phyloP scores from a whole-genome alignment of 1,139 yeast species.

The Yamadazyma epiphylla region DNA sequence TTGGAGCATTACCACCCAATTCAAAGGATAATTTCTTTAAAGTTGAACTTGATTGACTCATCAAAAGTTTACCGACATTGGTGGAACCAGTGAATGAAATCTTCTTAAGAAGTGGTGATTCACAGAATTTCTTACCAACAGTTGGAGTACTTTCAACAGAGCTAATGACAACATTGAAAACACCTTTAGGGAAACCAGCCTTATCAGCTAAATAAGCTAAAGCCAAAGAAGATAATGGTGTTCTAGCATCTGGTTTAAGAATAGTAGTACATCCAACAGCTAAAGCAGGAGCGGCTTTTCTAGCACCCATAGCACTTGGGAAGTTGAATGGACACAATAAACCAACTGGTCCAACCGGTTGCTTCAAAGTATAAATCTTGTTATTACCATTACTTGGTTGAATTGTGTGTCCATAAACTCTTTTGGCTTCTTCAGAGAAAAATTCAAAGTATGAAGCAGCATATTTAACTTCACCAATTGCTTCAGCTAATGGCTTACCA shows the following conservation, averaged over 20 bases:
- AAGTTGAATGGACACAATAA: conserved; percentile 47
- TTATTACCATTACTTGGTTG: conserved; percentile 38
- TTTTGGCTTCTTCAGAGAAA: conserved; percentile 43
- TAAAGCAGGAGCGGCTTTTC: conserved; percentile 46
- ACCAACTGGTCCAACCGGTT: conserved; percentile 49
- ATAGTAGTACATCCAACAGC: conserved; percentile 49
- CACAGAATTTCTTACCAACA: conserved; percentile 31
- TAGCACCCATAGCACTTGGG: conserved; percentile 47
- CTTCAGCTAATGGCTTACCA: conserved; percentile 40
- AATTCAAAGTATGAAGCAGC: conserved; percentile 45
- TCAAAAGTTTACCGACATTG: conserved; percentile 48
- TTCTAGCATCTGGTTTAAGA: conserved; percentile 44
- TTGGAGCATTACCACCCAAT: conserved; percentile 53
- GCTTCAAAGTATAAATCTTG: conserved; percentile 38
- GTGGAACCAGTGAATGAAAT: conserved; percentile 60
- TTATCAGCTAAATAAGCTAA: conserved; percentile 40
- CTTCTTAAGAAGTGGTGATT: conserved; percentile 38
- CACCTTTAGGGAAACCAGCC: conserved; percentile 46
- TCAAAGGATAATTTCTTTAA: conserved; percentile 50
- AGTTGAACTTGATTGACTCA: conserved; percentile 44
- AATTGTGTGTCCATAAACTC: conserved; percentile 39
- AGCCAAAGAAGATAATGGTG: conserved; percentile 44
- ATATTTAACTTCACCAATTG: conserved; percentile 39
- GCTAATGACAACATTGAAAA: conserved; percentile 36
- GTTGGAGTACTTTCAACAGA: conserved; percentile 34